Base-by-base conservation (phyloP, 1,139 yeast species). In the Debaryomycetaceae sp. region DNA sequence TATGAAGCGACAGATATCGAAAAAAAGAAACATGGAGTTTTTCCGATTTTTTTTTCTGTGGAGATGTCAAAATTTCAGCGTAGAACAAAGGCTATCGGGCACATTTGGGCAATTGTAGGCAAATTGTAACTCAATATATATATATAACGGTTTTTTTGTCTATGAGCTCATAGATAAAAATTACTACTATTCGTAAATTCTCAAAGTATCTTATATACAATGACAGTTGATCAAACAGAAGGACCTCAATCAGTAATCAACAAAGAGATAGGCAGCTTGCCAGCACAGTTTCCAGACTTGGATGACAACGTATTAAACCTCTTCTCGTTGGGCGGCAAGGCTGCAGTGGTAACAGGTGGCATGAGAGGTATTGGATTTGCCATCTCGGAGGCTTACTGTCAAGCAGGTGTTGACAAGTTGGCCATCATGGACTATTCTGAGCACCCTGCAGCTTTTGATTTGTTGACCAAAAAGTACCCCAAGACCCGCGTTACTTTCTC, bases 301-400 rank as follows among this genome's bases (percentile, higher is more conserved):
- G 38, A 55, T 13, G 59, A 58, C 8, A 61, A 67, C 42, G 62
- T 69, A 37, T 50, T 66, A 46, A 70, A 68, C 42, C 55, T 69
- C 41, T 70, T 71, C 49, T 55, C 58, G 42, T 61, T 70, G 47
- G 53, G 55, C 7, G 63, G 59, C 15, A 70, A 70, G 55, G 52
- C 62, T 16, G 75, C 75, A 7, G 64, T 65, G 17, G 56, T 70
- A 36, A 70, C 75, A 28, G 76, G 76, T 8, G 74, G 74, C 29
- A 70, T 71, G 33, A 61, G 73, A 45, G 75, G 75, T 34, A 70
- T 70, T 41, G 76, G 76, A 6, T 68, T 58, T 42, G 71, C 62
- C n/a, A 64, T 70, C 30, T 63, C 70, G 30, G 75, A 70, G 48
- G 70, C 71, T 6, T 72, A 64, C 53, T 68, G 72, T 34, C 76